Base-by-base conservation (phyloP, 176 grass and related monocot genomes). In the Carex scoparia region DNA sequence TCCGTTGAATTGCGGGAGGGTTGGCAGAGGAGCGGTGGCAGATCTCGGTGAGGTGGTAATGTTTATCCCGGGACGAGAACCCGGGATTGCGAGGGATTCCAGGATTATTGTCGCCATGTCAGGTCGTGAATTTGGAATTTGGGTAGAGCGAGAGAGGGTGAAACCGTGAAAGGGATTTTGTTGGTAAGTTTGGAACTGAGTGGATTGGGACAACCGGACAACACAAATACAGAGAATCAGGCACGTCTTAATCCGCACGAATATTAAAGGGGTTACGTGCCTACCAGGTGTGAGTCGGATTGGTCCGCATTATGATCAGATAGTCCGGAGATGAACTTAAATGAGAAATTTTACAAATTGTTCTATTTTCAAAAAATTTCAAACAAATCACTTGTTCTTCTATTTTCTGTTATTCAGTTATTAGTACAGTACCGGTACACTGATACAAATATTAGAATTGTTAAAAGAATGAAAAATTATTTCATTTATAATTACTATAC, bases 41-140 rank as follows among this genome's bases (percentile, higher is more conserved):
- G 85, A 64, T 69, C 63, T 46, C 15, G 48, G 19, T 61, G 55
- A 80, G 67, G 65, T 15, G 18, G 86, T 46, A 10, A 78, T 63
- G 37, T 27, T 65, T 37, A 53, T 13, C 6, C 86, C 46, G 48
- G 74, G 37, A 8, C 42, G 88, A 56, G 78, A 40, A 71, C 61
- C 55, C 8, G 71, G 82, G 38, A 85, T 70, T 75, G 80, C 7
- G 69, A 85, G 61, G 61, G 82, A 77, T 80, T 71, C 18, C 44
- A 86, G 56, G 86, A 89, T 74, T 37, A 88, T 40, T 59, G 88
- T 82, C 18, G 90, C 88, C 92, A 94, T 94, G 79, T 71, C 16
- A 75, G 14, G 58, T 46, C 51, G 7, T 44, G 81, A 23, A 23
- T 23, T 23, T 23, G 23, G 81, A 48, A 76, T 55, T 76, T 54